phyloP scores from a whole-genome alignment of 495 filamentous ascomycete genomes.

The Talaromyces borbonicus region DNA sequence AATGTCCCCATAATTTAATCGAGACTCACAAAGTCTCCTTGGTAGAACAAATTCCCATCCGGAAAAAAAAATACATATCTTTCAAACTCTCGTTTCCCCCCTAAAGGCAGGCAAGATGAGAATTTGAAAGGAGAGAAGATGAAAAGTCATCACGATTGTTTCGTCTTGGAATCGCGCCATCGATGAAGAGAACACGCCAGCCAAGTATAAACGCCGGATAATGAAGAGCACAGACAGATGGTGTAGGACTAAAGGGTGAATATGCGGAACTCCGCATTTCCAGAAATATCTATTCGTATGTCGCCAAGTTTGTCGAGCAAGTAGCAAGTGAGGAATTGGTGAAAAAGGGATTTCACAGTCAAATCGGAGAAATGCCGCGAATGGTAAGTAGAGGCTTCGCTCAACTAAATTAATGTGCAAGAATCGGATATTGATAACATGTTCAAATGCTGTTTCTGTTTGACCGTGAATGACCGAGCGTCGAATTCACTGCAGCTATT shows the following conservation, averaged over 20 bases:
- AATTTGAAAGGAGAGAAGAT: conserved; percentile 1
- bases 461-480: too few species aligned
- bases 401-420: conserved; percentile 8
- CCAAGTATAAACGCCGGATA: conserved; percentile 8
- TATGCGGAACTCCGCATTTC: neutral
- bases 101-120: too few species aligned
- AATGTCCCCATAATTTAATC: neutral
- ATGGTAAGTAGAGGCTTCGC: neutral
- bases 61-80: neutral
- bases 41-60: neutral
- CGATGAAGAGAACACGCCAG: conserved; percentile 2
- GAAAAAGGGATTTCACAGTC: neutral
- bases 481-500: conserved; percentile 24
- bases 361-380: neutral
- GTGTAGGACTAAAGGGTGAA: neutral
- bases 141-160: conserved; percentile 7
- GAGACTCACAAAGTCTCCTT: too few species aligned
- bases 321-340: neutral
- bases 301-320: neutral
- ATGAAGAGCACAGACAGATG: conserved; percentile 1
- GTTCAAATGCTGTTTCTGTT: too few species aligned
- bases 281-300: conserved; percentile 2
- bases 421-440: conserved; percentile 6
- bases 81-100: neutral
- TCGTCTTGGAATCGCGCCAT: conserved; percentile 4